Evolutionary conservation across 2,329 filamentous ascomycete genomes (phyloP).

Genomic region (Xylaria arbuscula): DNA sequence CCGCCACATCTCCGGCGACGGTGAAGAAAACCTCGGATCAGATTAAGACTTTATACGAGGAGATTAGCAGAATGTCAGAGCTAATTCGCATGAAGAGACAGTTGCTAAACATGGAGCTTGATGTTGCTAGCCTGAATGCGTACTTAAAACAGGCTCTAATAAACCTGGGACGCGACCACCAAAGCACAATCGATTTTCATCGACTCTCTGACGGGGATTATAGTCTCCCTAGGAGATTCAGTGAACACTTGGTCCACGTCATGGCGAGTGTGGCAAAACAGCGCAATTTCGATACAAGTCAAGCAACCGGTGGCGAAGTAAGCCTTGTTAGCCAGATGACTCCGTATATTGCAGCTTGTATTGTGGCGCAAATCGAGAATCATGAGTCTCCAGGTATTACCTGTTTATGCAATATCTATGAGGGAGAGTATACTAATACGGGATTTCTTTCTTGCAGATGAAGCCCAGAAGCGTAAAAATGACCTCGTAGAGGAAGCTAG

Average conservation of each 20-base stretch:
- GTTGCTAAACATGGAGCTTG: neutral
- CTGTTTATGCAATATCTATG: no score
- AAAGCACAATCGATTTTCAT: constrained; percentile 2
- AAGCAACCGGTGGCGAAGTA: neutral
- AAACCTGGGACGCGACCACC: neutral
- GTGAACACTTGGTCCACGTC: neutral
- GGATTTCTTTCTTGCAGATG: neutral
- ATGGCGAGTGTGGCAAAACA: constrained; percentile 1
- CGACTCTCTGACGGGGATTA: neutral
- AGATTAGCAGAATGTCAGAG: neutral
- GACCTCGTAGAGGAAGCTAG: neutral
- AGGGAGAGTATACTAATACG: neutral
- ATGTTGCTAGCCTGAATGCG: neutral
- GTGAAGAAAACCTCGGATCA: neutral
- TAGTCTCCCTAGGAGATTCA: neutral
- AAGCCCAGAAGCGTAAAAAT: neutral
- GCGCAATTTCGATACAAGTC: neutral
- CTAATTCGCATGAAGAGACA: neutral
- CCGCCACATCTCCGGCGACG: neutral
- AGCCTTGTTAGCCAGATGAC: neutral
- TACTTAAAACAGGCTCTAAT: neutral
- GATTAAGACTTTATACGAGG: neutral
- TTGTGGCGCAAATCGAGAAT: neutral
- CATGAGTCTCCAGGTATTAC: neutral
- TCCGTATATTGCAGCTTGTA: neutral